Evolutionary conservation across 2,329 filamentous ascomycete genomes (phyloP).

Genomic region (Claviceps spartinae): DNA sequence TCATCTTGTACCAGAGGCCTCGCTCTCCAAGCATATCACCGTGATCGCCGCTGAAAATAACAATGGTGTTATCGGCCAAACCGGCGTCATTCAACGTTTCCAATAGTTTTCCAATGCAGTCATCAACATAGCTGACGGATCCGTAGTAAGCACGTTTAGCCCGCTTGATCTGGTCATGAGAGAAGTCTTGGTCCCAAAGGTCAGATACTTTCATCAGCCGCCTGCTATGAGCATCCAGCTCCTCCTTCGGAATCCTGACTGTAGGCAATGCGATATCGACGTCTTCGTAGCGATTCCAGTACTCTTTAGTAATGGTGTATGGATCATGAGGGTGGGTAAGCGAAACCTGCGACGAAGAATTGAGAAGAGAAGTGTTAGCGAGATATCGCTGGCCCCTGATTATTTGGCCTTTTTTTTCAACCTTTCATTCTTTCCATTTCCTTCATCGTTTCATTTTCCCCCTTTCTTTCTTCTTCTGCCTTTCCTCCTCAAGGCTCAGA

Average conservation of each 20-base stretch:
- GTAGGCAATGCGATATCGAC: slow-evolving; percentile 78
- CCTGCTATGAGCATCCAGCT: slow-evolving; percentile 78
- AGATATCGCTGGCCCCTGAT: background rate
- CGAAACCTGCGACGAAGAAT: slow-evolving; percentile 43
- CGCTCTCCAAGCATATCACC: slow-evolving; percentile 94
- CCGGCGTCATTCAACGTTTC: slow-evolving; percentile 65
- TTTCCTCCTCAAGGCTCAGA: background rate
- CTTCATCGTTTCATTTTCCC: too few relatives aligned
- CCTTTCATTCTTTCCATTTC: background rate
- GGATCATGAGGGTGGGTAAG: slow-evolving; percentile 92
- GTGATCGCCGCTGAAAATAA: slow-evolving; percentile 88
- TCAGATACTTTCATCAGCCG: slow-evolving; percentile 78
- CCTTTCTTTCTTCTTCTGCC: background rate
- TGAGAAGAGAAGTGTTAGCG: background rate
- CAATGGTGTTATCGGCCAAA: slow-evolving; percentile 72
- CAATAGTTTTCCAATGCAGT: slow-evolving; percentile 76
- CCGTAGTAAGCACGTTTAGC: slow-evolving; percentile 86
- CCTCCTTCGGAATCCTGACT: slow-evolving; percentile 62
- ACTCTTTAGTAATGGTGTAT: slow-evolving; percentile 86
- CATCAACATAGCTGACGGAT: slow-evolving; percentile 85
- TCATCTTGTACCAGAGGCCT: slow-evolving; percentile 95
- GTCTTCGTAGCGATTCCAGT: slow-evolving; percentile 82
- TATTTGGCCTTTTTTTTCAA: background rate
- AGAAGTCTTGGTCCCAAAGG: slow-evolving; percentile 71
- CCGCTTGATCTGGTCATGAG: slow-evolving; percentile 71